Conservation (phyloP, 257 asterid genomes). For the Primulina eburnea region DNA sequence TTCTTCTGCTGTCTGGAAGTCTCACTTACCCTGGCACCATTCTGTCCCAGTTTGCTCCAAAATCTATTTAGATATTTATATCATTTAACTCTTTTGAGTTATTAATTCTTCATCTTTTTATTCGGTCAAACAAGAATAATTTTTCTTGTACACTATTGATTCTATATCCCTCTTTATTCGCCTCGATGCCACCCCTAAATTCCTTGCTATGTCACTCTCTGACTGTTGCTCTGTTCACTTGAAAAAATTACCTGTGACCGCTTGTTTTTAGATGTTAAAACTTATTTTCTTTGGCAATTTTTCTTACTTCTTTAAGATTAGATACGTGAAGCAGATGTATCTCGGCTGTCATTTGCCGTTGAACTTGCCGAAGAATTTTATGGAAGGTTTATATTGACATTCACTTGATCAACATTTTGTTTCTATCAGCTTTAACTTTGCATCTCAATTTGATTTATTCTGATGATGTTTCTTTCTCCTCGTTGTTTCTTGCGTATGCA, state of each 20-base stretch:
- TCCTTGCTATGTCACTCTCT: not conserved
- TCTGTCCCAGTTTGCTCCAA: not conserved
- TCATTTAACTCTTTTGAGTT: not conserved
- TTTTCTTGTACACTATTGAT: not conserved
- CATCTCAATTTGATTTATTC: slow-evolving; percentile 25
- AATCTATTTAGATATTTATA: not conserved
- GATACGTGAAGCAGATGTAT: slow-evolving; percentile 99
- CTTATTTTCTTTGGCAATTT: slow-evolving; percentile 16
- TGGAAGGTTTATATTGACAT: slow-evolving; percentile 64
- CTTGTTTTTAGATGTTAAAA: not conserved
- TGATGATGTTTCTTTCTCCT: slow-evolving; percentile 29
- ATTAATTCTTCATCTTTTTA: not conserved
- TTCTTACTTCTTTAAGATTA: slow-evolving; percentile 33
- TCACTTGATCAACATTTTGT: slow-evolving; percentile 7
- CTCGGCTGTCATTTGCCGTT: slow-evolving; percentile 90
- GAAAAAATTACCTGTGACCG: not conserved
- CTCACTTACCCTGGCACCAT: not conserved
- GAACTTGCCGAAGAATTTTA: slow-evolving; percentile 99
- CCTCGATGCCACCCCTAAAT: not conserved
- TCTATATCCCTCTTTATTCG: no score
- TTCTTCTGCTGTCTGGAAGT: not conserved
- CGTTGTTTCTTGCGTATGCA: slow-evolving; percentile 29
- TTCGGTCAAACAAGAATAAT: not conserved
- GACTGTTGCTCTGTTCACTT: not conserved
- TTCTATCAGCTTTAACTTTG: slow-evolving; percentile 13